Conservation (phyloP, 495 filamentous ascomycete genomes). For the Tuber indicum region DNA sequence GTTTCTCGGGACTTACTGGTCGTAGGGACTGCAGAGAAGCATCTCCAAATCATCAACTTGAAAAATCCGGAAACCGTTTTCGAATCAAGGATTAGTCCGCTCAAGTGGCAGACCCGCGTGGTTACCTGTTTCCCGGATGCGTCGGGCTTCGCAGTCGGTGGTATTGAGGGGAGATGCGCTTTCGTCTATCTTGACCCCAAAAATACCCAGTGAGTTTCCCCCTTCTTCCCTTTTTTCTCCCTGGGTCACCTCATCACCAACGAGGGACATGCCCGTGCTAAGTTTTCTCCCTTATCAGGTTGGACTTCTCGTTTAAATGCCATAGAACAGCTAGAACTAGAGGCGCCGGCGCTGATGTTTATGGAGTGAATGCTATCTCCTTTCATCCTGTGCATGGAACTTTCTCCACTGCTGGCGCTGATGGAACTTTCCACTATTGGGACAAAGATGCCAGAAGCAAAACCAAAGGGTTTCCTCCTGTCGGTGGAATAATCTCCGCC, state of each 20-base stretch:
- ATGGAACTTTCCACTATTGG: conserved; percentile 88
- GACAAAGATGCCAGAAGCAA: conserved; percentile 83
- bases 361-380: conserved; percentile 76
- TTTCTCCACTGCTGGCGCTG: conserved; percentile 81
- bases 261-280: conserved; percentile 1
- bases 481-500: conserved; percentile 71
- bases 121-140: conserved; percentile 80
- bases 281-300: conserved; percentile 43
- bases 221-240: background rate
- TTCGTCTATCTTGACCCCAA: conserved; percentile 88
- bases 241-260: background rate
- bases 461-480: conserved; percentile 79
- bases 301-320: conserved; percentile 90
- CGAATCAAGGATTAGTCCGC: conserved; percentile 73
- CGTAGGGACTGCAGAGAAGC: conserved; percentile 76
- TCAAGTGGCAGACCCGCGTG: conserved; percentile 82
- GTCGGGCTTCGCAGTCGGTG: conserved; percentile 75
- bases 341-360: conserved; percentile 69
- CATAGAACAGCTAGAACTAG: conserved; percentile 69
- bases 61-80: conserved; percentile 69
- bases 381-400: conserved; percentile 78
- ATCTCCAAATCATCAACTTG: conserved; percentile 80
- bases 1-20: conserved; percentile 71
- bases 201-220: conserved; percentile 56
- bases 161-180: conserved; percentile 82